phyloP scores from a whole-genome alignment of 129 eudicot genomes.

The Oenanthe sinensis region DNA sequence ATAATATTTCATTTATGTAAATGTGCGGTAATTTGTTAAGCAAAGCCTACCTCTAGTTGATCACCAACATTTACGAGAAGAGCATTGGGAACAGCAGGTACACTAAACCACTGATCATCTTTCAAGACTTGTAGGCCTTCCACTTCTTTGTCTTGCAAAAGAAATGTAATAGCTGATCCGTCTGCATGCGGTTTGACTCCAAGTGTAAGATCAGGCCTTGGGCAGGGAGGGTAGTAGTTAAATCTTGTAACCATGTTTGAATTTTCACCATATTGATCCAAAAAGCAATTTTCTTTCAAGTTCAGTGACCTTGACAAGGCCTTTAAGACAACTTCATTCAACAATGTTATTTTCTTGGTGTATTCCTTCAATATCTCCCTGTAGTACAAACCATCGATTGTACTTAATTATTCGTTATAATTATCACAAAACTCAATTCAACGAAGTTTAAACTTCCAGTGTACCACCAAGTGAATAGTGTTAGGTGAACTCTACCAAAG shows the following conservation, averaged over 20 bases:
- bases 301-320: conserved; percentile 37
- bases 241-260: conserved; percentile 25
- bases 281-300: conserved; percentile 28
- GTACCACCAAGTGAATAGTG: not conserved
- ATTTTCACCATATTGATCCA: conserved; percentile 27
- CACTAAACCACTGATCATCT: conserved; percentile 40
- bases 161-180: conserved; percentile 38
- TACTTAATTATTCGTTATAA: not conserved
- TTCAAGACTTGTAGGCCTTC: conserved; percentile 43
- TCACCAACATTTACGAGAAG: conserved; percentile 42
- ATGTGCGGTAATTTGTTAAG: not conserved
- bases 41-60: conserved; percentile 29
- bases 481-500: not conserved
- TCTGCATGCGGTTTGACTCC: conserved; percentile 44
- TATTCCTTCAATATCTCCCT: conserved; percentile 29
- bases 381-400: not conserved
- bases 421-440: not conserved
- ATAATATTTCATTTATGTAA: not conserved
- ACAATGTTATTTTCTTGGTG: not conserved
- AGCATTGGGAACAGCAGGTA: conserved; percentile 34
- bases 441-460: not conserved
- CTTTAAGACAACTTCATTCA: conserved; percentile 17
- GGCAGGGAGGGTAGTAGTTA: conserved; percentile 40
- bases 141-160: conserved; percentile 45
- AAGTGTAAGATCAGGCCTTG: conserved; percentile 26